Conservation (phyloP, 139 green algal genomes). For the Picochlorum sp. region DNA sequence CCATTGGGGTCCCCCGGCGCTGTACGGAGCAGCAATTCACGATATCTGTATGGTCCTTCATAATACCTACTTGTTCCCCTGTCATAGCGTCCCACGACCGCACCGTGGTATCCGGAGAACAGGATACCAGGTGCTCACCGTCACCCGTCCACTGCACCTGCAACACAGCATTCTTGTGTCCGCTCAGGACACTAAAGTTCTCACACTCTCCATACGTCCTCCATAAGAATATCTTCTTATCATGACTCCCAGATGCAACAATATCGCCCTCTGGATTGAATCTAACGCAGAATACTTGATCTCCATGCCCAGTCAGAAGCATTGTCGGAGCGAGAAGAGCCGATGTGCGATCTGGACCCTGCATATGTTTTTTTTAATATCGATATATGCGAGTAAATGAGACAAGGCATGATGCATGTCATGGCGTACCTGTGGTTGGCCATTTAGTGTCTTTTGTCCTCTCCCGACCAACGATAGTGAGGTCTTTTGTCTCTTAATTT, state of each 20-base stretch:
- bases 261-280: constrained; percentile 76
- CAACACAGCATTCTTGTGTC: constrained; percentile 90
- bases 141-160: constrained; percentile 86
- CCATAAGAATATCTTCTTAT: constrained; percentile 88
- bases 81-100: constrained; percentile 64
- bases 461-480: neutral
- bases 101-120: constrained; percentile 77
- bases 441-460: neutral
- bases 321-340: constrained; percentile 74
- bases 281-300: constrained; percentile 65
- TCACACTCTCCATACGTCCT: constrained; percentile 73
- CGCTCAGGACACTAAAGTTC: constrained; percentile 85
- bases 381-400: too few species aligned
- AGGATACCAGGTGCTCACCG: constrained; percentile 68
- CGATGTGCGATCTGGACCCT: constrained; percentile 41
- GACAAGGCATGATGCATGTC: too few species aligned
- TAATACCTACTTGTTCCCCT: constrained; percentile 71
- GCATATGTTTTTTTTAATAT: neutral
- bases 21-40: constrained; percentile 83
- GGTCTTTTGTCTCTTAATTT: neutral
- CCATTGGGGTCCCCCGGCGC: constrained; percentile 60
- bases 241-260: constrained; percentile 68
- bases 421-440: neutral
- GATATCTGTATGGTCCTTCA: constrained; percentile 76
- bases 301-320: constrained; percentile 72